Conservation (phyloP, 1,284 basidiomycete genomes). For the Golubevia sp. region DNA sequence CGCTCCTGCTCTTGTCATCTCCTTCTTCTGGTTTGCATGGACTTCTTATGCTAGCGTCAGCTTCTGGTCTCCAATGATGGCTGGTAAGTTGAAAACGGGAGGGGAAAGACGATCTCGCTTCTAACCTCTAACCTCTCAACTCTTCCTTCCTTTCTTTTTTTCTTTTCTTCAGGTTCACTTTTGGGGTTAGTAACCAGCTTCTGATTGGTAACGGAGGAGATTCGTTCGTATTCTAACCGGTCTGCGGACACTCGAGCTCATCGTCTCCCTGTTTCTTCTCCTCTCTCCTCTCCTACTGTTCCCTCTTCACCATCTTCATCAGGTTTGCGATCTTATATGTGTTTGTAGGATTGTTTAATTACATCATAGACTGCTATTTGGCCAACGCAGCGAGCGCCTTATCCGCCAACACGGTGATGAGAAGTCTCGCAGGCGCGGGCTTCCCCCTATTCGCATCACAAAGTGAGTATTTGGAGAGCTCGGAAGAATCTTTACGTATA, state of each 20-base stretch:
- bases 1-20: constrained; percentile 57
- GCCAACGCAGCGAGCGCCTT: background rate
- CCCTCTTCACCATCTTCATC: too few relatives aligned
- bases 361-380: background rate
- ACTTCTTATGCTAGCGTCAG: constrained; percentile 62
- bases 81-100: constrained; percentile 19
- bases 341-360: constrained; percentile 59
- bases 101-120: background rate
- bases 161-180: background rate
- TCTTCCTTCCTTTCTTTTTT: background rate
- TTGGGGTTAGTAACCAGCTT: constrained; percentile 1
- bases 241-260: background rate
- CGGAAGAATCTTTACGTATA: too few relatives aligned
- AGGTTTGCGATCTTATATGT: constrained; percentile 68
- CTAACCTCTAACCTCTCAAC: background rate
- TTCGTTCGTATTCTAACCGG: background rate
- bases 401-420: constrained; percentile 73
- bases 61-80: constrained; percentile 62
- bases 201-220: background rate
- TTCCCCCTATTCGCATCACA: constrained; percentile 54
- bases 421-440: constrained; percentile 69
- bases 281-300: constrained; percentile 6
- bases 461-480: too few relatives aligned
- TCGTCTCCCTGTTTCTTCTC: background rate
- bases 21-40: constrained; percentile 64